A percentile compares a stretch with the other conserved stretches of the same genome.
Conservation (phyloP, 176 grass and related monocot genomes). For the Musa schizocarpa region DNA sequence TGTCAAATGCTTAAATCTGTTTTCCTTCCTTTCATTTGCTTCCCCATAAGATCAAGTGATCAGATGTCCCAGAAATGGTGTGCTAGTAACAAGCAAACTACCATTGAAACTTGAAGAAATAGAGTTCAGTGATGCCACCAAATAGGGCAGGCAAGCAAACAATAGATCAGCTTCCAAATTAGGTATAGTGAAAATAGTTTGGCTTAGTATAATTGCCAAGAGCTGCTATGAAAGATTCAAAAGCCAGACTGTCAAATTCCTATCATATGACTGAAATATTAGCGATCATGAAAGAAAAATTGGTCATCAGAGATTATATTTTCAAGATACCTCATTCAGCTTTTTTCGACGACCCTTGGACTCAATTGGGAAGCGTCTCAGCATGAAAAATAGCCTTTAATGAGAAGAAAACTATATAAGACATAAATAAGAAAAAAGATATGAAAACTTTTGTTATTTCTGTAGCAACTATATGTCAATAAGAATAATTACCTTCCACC, state of each 20-base stretch:
- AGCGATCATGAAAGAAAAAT: not conserved
- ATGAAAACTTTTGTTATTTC: not conserved
- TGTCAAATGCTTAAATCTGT: not conserved
- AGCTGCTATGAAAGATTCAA: not conserved
- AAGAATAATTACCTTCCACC: conserved; percentile 48
- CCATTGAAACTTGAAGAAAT: no score
- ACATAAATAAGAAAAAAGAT: not conserved
- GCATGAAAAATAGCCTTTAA: conserved; percentile 24
- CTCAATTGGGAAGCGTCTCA: conserved; percentile 24
- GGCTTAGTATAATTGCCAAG: not conserved
- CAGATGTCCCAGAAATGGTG: not conserved
- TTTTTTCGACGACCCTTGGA: conserved; percentile 25
- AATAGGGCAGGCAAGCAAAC: not conserved
- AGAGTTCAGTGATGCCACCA: not conserved
- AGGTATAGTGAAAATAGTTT: not conserved
- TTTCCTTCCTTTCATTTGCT: not conserved
- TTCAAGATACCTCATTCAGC: conserved; percentile 21
- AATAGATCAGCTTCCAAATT: not conserved
- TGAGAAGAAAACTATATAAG: not conserved
- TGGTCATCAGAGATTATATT: not conserved
- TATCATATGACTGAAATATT: not conserved
- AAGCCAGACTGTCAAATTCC: not conserved
- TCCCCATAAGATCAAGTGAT: not conserved
- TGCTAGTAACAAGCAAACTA: no score
- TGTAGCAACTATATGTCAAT: not conserved